These are phyloP conservation scores for Rhododendron williamsianum DNA, from an alignment of 148 eudicot genomes.

Conservation along the genomic window DNA sequence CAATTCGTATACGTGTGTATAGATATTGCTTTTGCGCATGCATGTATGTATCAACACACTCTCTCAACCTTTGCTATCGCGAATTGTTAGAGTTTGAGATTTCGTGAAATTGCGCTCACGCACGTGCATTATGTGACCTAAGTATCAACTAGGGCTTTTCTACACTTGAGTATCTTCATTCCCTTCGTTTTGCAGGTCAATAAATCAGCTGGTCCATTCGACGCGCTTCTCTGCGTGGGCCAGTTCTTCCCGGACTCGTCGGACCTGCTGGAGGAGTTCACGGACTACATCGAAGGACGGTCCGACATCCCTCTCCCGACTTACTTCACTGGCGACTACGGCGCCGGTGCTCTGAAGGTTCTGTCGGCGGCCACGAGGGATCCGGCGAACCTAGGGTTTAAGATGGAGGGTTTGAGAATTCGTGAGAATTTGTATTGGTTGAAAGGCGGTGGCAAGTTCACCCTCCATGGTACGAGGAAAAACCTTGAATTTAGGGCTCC, in stretches of 20 bases:
- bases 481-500: not conserved
- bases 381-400: constrained; percentile 64
- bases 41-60: no score
- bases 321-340: constrained; percentile 85
- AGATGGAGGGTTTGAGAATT: constrained; percentile 78
- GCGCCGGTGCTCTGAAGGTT: constrained; percentile 59
- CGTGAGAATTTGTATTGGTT: constrained; percentile 79
- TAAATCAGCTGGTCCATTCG: constrained; percentile 95
- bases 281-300: constrained; percentile 62
- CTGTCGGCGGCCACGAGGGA: constrained; percentile 50
- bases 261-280: constrained; percentile 63
- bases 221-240: constrained; percentile 82
- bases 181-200: constrained; percentile 54
- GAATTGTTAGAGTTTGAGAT: not conserved
- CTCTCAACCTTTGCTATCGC: not conserved
- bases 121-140: no score
- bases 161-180: not conserved
- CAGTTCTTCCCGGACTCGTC: constrained; percentile 84
- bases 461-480: constrained; percentile 38
- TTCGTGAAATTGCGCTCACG: no score
- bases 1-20: not conserved
- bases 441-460: constrained; percentile 85
- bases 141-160: not conserved
- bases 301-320: constrained; percentile 63
- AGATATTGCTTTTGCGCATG: not conserved